These are phyloP conservation scores for Diplotaxis tenuifolia DNA, from an alignment of 345 rosid species.

Conservation along the genomic window DNA sequence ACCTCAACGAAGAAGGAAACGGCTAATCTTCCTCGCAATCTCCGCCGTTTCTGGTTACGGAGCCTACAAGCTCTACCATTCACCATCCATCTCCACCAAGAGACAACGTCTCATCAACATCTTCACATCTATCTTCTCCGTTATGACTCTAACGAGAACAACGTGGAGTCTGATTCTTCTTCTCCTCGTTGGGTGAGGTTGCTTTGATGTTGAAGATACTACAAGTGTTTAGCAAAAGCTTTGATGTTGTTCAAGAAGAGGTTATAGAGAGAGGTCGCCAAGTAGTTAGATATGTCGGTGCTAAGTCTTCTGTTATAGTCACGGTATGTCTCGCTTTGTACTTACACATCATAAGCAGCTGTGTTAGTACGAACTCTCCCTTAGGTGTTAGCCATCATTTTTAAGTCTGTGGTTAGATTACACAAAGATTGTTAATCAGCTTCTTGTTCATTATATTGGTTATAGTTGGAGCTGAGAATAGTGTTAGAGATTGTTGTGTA, in stretches of 20 bases:
- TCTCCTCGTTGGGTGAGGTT: constrained; percentile 57
- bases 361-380: constrained; percentile 20
- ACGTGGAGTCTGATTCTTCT: background rate
- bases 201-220: constrained; percentile 59
- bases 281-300: constrained; percentile 60
- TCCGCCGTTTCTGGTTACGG: constrained; percentile 75
- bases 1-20: constrained; percentile 57
- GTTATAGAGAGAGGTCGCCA: constrained; percentile 62
- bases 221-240: constrained; percentile 55
- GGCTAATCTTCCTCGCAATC: constrained; percentile 55
- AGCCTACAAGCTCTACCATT: constrained; percentile 60
- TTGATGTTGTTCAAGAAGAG: constrained; percentile 49
- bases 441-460: constrained; percentile 16
- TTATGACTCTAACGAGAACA: constrained; percentile 45
- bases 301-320: constrained; percentile 69
- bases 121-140: constrained; percentile 52
- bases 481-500: constrained; percentile 3
- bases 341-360: constrained; percentile 52
- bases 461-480: constrained; percentile 28
- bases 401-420: constrained; percentile 15
- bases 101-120: constrained; percentile 61
- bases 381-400: constrained; percentile 31
- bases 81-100: constrained; percentile 59
- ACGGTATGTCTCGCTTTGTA: constrained; percentile 76
- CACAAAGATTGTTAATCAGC: constrained; percentile 29